phyloP scores from a whole-genome alignment of 2,329 filamentous ascomycete species.

The Sporothrix globosa region DNA sequence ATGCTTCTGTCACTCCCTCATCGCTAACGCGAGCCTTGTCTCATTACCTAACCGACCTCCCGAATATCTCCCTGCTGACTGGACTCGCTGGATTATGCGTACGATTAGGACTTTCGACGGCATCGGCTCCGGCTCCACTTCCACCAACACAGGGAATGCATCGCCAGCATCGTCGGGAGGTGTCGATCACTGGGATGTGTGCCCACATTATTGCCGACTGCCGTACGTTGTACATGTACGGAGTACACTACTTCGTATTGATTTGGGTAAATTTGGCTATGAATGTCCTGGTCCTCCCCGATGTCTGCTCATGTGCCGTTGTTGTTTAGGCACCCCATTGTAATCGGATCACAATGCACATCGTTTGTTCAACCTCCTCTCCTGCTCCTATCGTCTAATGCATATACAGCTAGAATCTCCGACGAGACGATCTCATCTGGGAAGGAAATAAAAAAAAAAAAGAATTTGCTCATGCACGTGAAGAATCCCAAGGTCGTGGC shows the following conservation, averaged over 20 bases:
- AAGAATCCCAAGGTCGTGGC: not conserved
- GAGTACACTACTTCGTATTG: too few species aligned
- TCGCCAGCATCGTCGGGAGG: not conserved
- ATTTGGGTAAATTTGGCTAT: not conserved
- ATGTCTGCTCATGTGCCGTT: not conserved
- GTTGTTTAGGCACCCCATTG: not conserved
- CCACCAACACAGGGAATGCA: too few species aligned
- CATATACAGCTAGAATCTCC: conserved; percentile 8
- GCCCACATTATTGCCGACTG: not conserved
- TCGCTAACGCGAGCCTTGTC: not conserved
- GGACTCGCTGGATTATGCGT: too few species aligned
- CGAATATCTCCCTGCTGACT: not conserved
- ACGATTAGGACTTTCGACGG: not conserved
- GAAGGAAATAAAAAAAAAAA: not conserved
- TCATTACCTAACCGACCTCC: not conserved
- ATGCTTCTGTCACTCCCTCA: not conserved
- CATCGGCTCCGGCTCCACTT: conserved; percentile 13
- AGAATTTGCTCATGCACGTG: not conserved
- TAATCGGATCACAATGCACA: conserved; percentile 2
- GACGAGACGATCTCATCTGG: not conserved
- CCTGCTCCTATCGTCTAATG: not conserved
- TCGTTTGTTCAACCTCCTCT: not conserved
- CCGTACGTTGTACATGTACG: not conserved
- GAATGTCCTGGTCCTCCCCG: not conserved
- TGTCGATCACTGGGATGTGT: conserved; percentile 8